Evolutionary conservation across 305 asterid genomes (phyloP), one percentile per base, ranked within the genome.

Genomic region (Fraxinus paxiana): DNA sequence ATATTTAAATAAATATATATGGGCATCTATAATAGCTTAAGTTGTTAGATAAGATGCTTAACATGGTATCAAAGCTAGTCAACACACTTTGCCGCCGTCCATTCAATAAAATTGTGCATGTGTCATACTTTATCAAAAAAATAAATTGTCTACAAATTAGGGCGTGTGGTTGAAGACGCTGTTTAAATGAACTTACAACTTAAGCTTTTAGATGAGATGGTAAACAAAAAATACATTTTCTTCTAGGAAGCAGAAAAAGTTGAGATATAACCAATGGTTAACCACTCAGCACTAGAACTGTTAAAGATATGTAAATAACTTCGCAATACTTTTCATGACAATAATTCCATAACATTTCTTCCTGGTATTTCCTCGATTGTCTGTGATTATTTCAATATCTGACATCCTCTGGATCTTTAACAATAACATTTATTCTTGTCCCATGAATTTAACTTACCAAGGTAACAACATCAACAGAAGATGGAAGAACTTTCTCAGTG

Each of bases 401-500:
- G 35, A 63, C 5, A 26, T 10, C 30, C n/a, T 63, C 72, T 6
- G 6, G 72, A 63, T 10, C 72, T 24, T 63, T 63, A 80, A 31
- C 77, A 69, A 51, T 75, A 75, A 46, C 67, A 24, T 67, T 78
- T 22, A 56, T 73, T 59, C 46, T 74, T 75, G 48, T 73, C 77
- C 72, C 51, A 6, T 18, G 43, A 28, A 33, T 74, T 77, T 82
- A 77, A 86, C 93, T 89, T 87, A 92, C 97, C 97, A 94, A 79
- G 67, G 97, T 90, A 78, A 86, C 90, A 79, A 91, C 83, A 79
- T 94, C 97, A 81, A 92, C 92, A 70, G 97, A 90, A 82, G 90
- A 92, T 18, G 94, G 91, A 82, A 73, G 73, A 70, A 94, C 77
- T 34, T 83, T 79, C 73, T 77, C 80, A 73, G 87, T 82, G 75